A percentile compares a stretch with the other conserved stretches of the same genome.
Conservation (phyloP, 2,329 filamentous ascomycete genomes). For the Triangularia setosa region DNA sequence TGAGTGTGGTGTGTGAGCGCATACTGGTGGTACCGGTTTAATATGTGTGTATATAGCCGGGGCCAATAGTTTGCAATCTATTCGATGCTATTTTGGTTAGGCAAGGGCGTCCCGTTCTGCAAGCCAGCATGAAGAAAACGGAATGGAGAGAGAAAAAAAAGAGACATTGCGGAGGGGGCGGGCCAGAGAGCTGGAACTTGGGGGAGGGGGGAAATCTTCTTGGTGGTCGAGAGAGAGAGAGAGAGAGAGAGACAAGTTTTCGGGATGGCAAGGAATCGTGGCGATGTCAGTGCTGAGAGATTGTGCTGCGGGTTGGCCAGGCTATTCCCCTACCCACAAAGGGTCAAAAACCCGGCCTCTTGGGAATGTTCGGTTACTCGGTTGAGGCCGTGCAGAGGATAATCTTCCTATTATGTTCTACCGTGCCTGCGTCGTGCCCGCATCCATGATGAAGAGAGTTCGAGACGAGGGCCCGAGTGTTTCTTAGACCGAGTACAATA, state of each 20-base stretch:
- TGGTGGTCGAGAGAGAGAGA: background rate
- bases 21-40: slow-evolving; percentile 19
- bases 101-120: slow-evolving; percentile 10
- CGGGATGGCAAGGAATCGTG: background rate
- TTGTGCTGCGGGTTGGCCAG: background rate
- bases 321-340: too few relatives aligned
- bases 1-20: background rate
- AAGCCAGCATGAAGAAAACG: slow-evolving; percentile 1
- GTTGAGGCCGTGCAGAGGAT: background rate
- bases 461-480: background rate
- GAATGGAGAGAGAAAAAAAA: background rate
- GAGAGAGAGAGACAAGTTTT: too few relatives aligned
- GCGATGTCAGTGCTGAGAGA: background rate
- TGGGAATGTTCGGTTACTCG: background rate
- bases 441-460: background rate
- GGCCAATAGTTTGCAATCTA: slow-evolving; percentile 21
- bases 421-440: background rate
- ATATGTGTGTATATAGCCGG: slow-evolving; percentile 27
- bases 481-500: background rate
- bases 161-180: background rate
- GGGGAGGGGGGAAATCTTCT: background rate
- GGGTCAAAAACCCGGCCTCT: background rate
- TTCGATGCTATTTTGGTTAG: slow-evolving; percentile 26
- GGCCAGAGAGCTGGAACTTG: background rate
- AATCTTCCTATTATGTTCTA: background rate